Evolutionary conservation across 192 early-diverging fungal species (phyloP), one percentile per base, ranked within the genome.

Genomic region (Rhizophagus clarus): DNA sequence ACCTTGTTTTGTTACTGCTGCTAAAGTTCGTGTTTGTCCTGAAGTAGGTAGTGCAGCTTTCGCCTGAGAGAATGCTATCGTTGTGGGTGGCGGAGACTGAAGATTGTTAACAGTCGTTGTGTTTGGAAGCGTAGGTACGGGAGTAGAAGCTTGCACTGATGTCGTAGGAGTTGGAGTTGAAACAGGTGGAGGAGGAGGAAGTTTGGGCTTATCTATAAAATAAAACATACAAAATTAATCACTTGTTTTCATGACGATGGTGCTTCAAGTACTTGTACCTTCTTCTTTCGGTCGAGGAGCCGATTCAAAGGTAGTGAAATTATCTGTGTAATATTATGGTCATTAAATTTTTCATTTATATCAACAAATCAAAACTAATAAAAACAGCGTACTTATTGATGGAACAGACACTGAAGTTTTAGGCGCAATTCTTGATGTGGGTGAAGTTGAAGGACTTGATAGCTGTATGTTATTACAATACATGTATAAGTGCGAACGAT

Each of bases 81-180:
- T 82, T n/a, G 66, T 80, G 80, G 34, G 28, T 76, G 82, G 80
- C 3, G 86, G 80, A 4, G 82, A 81, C 22, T 79, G 61, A 12
- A 81, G 75, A 15, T 76, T 76, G 24, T 81, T 79, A 63, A 76
- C 75, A 28, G 76, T 56, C 10, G 85, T 61, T 20, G 82, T 82
- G 6, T 72, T 61, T 20, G 67, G 3, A 26, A 78, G 77, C 22
- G 87, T 75, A 11, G 69, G 68, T 70, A 79, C 76, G 9, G 84
- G n/a, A 42, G 88, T 20, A 56, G 49, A 56, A 14, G 72, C 79
- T 22, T 79, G 80, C 22, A 69, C 74, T 1, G 80, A 77, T 32
- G 83, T 66, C 9, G 80, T 72, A 37, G 72, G 26, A 51, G 42
- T 32, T 17, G 47, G 61, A 12, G 74, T 31, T 61, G 81, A 20